Percentiles rank a stretch among this genome's conserved stretches.
Evolutionary conservation across 768 basidiomycete genomes (phyloP).

Genomic region (Auricularia sp.): DNA sequence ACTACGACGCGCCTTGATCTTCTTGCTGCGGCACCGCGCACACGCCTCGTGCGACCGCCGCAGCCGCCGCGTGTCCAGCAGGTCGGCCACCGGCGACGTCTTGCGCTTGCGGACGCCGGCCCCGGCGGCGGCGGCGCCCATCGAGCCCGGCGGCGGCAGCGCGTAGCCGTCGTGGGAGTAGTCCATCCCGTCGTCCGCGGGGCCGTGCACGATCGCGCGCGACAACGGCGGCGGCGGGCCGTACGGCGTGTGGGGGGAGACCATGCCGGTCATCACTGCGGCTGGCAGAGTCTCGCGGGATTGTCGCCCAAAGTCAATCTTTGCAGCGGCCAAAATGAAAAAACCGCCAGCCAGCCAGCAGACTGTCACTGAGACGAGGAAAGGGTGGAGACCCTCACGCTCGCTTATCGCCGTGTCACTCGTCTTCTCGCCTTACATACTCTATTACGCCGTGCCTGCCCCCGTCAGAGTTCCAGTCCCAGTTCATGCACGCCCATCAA

Average conservation of each 20-base stretch:
- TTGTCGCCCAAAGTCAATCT: neutral
- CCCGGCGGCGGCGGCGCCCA: neutral
- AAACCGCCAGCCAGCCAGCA: neutral
- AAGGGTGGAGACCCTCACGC: neutral
- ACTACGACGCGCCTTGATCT: slow-evolving; percentile 69
- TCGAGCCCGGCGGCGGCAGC: neutral
- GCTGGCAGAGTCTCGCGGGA: neutral
- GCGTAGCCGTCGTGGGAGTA: neutral
- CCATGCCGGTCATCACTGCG: neutral
- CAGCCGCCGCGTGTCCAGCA: slow-evolving; percentile 62
- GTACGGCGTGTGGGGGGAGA: neutral
- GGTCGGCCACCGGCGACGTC: neutral
- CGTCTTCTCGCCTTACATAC: neutral
- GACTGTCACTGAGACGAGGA: neutral
- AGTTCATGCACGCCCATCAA: no score
- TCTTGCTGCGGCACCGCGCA: slow-evolving; percentile 89
- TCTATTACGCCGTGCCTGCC: neutral
- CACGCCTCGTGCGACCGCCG: slow-evolving; percentile 87
- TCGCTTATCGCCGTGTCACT: neutral
- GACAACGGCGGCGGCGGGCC: neutral
- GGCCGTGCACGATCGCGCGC: neutral
- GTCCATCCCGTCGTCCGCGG: neutral
- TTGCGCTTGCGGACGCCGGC: neutral
- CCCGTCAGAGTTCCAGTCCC: neutral
- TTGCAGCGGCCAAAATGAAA: neutral